Evolutionary conservation across 2,329 filamentous ascomycete genomes (phyloP).

Genomic region (Zymoseptoria passerinii): DNA sequence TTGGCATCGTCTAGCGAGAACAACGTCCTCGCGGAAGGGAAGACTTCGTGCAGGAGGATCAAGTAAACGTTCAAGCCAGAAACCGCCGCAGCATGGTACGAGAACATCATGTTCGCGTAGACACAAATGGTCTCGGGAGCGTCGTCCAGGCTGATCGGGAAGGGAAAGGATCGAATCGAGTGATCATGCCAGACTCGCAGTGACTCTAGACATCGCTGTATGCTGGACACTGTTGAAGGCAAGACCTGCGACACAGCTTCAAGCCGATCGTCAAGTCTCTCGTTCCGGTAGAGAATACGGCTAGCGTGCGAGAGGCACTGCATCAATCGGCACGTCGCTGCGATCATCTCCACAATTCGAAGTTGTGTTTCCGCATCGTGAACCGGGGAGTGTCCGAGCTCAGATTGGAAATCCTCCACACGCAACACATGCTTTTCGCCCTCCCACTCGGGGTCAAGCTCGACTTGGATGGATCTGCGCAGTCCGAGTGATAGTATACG

Average conservation of each 20-base stretch:
- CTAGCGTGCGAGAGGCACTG: neutral
- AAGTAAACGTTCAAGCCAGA: constrained; percentile 5
- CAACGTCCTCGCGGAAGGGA: neutral
- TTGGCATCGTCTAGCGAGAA: constrained; percentile 1
- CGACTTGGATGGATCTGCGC: constrained; percentile 1
- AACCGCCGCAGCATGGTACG: constrained; percentile 1
- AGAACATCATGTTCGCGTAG: constrained; percentile 9
- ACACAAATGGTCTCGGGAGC: constrained; percentile 3
- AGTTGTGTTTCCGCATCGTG: constrained; percentile 3
- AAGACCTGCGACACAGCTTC: neutral
- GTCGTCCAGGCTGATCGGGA: constrained; percentile 7
- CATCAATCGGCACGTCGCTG: constrained; percentile 1
- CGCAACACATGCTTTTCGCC: neutral
- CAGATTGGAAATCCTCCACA: constrained; percentile 2
- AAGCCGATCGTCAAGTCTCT: constrained; percentile 4
- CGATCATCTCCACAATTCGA: constrained; percentile 1
- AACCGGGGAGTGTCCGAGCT: constrained; percentile 6
- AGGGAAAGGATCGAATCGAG: constrained; percentile 1
- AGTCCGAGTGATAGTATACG: constrained; percentile 3
- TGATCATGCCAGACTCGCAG: constrained; percentile 4
- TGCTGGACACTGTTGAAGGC: neutral
- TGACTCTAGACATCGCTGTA: neutral
- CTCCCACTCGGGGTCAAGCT: neutral
- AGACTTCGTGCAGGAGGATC: constrained; percentile 1
- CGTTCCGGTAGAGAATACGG: constrained; percentile 1